A percentile compares a stretch with the other conserved stretches of the same genome.
Conservation (phyloP, 2,329 filamentous ascomycete species). For the Rutstroemia sp. region DNA sequence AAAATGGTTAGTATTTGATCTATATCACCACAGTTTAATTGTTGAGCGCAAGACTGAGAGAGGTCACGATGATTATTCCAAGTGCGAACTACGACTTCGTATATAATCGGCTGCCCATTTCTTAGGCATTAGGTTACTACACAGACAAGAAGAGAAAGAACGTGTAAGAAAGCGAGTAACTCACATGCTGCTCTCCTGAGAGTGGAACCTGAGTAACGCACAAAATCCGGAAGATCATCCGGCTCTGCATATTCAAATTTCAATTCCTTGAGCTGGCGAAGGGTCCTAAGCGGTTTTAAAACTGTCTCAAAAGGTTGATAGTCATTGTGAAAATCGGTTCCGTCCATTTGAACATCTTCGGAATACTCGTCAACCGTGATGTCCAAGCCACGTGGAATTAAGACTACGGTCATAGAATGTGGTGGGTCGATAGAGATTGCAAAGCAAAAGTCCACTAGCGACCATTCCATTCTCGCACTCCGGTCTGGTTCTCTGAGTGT, state of each 20-base stretch:
- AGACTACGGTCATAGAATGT: not conserved
- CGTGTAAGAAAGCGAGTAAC: too few relatives aligned
- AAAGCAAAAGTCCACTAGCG: not conserved
- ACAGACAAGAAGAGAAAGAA: too few relatives aligned
- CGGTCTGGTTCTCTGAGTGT: not conserved
- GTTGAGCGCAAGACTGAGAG: not conserved
- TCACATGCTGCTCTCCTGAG: not conserved
- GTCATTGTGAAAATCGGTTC: not conserved
- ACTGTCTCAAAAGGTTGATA: not conserved
- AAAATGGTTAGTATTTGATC: too few relatives aligned
- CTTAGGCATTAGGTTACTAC: too few relatives aligned
- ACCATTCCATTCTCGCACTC: not conserved
- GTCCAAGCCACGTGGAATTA: too few relatives aligned
- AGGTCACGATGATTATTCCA: not conserved
- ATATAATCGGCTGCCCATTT: too few relatives aligned
- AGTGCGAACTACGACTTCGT: too few relatives aligned
- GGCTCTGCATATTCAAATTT: not conserved
- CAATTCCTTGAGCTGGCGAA: not conserved
- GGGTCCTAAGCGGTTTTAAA: not conserved
- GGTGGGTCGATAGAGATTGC: not conserved
- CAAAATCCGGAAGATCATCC: not conserved
- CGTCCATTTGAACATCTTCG: not conserved
- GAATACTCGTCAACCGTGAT: too few relatives aligned
- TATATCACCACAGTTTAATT: too few relatives aligned
- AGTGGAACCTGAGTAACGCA: not conserved